phyloP scores from a whole-genome alignment of 108 stramenopile species.

The Cylindrotheca closterium region DNA sequence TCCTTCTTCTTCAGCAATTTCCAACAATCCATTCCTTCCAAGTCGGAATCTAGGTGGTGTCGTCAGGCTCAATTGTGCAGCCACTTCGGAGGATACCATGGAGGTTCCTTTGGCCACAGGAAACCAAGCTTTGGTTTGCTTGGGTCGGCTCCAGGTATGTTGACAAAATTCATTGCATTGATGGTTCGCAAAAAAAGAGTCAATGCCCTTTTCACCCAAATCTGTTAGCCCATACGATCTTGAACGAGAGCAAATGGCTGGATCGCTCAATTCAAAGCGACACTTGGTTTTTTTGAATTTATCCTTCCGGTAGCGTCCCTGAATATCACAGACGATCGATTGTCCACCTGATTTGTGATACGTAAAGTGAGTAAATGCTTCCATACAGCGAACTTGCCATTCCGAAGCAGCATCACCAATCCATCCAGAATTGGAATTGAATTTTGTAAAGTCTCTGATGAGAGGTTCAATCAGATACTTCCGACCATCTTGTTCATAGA shows the following conservation, averaged over 20 bases:
- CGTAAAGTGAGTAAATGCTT: constrained; percentile 69
- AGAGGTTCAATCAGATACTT: constrained; percentile 62
- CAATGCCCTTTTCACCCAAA: constrained; percentile 63
- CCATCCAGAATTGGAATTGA: constrained; percentile 64
- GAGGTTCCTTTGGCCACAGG: constrained; percentile 35
- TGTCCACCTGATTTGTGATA: constrained; percentile 60
- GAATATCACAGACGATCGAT: constrained; percentile 70
- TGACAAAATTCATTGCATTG: constrained; percentile 54
- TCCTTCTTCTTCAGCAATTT: no score
- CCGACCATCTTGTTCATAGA: constrained; percentile 28
- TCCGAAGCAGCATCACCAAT: constrained; percentile 21
- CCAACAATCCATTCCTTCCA: no score
- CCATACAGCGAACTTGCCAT: constrained; percentile 40
- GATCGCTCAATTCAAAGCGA: constrained; percentile 66
- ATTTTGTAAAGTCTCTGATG: constrained; percentile 59
- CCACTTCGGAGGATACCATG: constrained; percentile 28
- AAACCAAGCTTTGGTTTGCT: constrained; percentile 38
- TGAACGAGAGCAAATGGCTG: constrained; percentile 46
- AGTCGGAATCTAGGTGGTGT: no score
- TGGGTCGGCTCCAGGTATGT: constrained; percentile 39
- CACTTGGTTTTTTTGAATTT: constrained; percentile 27
- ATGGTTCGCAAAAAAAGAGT: constrained; percentile 64
- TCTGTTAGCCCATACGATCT: constrained; percentile 54
- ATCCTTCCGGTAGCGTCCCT: constrained; percentile 47
- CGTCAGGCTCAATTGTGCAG: no score